Base-by-base conservation (phyloP, 1,284 basidiomycete species). In the Irpex lacteus region DNA sequence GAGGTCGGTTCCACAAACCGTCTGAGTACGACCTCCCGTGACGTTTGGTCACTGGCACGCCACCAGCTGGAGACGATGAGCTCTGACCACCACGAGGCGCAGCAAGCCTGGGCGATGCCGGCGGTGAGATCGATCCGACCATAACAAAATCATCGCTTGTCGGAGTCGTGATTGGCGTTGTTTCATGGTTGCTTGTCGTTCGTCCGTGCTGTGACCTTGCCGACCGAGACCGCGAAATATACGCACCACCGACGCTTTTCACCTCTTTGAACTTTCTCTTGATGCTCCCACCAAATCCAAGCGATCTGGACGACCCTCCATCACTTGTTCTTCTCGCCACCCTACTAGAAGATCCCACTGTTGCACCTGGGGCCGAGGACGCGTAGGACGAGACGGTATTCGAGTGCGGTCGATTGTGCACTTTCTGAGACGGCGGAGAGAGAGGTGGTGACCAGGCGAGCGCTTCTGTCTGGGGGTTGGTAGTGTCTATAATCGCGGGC, bases 181-280 rank as follows among this genome's bases (percentile, higher is more conserved):
- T 15, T 32, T 59, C 53, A n/a, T 32, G 11, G 19, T 18, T 21
- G 26, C 21, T 49, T 21, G 54, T 58, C 55, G 13, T 2, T 15
- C n/a, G n/a, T 19, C 1, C 47, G 15, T 49, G 56, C 61, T 49
- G 54, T 37, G 66, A 61, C 52, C 61, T 62, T 56, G 69, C 64
- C 63, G 72, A 72, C 65, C 68, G 69, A 40, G 69, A 68, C 40
- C 68, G 59, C 55, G 69, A 70, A 18, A 71, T 68, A 34, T 72
- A 69, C 57, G 62, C 60, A 68, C 67, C 18, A 69, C 67, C 18
- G 69, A 68, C 19, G 63, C 70, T 32, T 70, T 71, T 63, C 44
- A 74, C 71, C 59, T 72, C 71, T 55, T 61, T 67, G 50, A 76
- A 58, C 65, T 63, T 74, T 36, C 73, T 68, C 61, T 71, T 70